A percentile compares a stretch with the other conserved stretches of the same genome.
Conservation (phyloP, 495 filamentous ascomycete species). For the Xylaria scruposa region DNA sequence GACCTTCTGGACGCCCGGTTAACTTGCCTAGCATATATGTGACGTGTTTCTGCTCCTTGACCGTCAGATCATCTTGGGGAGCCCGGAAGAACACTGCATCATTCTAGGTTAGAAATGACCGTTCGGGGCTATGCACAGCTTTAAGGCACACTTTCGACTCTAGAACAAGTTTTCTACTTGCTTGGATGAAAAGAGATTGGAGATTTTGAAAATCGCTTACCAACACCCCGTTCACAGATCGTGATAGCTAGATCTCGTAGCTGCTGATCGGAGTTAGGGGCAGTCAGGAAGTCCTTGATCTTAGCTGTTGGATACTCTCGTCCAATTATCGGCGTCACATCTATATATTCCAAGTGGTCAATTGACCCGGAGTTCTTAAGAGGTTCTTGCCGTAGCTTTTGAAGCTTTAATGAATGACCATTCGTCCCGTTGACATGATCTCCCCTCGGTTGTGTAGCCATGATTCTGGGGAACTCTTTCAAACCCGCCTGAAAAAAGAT, state of each 20-base stretch:
- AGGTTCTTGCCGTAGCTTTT: conserved; percentile 36
- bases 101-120: neutral
- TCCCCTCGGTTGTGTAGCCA: neutral
- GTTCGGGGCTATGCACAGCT: neutral
- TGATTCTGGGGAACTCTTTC: neutral
- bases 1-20: conserved; percentile 49
- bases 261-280: conserved; percentile 69
- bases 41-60: conserved; percentile 50
- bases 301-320: conserved; percentile 67
- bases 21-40: conserved; percentile 48
- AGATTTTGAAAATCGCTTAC: neutral
- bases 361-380: conserved; percentile 55
- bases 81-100: conserved; percentile 59
- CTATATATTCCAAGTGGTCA: conserved; percentile 65
- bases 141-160: neutral
- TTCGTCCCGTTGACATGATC: conserved; percentile 6
- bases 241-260: conserved; percentile 66
- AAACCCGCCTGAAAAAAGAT: neutral
- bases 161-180: neutral
- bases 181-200: neutral
- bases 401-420: conserved; percentile 24
- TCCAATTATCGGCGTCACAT: conserved; percentile 73
- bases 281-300: conserved; percentile 64
- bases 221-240: conserved; percentile 65
- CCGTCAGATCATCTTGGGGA: conserved; percentile 47